Conservation (phyloP, 1,139 yeast genomes). For the Magnusiomyces suaveolens region DNA sequence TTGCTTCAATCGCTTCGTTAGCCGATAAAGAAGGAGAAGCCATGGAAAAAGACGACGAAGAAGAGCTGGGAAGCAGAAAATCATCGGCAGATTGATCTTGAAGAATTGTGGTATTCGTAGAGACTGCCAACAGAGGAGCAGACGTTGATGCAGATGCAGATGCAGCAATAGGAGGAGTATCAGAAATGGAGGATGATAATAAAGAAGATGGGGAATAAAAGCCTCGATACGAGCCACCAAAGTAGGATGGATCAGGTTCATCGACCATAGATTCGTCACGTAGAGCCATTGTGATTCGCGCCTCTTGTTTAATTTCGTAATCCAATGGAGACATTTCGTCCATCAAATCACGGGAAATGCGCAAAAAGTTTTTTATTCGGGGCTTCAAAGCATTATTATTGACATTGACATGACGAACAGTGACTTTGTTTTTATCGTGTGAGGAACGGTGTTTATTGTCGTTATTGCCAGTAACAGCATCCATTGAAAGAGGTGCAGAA, state of each 20-base stretch:
- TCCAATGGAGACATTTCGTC: conserved; percentile 30
- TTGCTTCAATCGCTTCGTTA: no score
- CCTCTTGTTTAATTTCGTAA: conserved; percentile 29
- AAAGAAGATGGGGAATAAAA: background rate
- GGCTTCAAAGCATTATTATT: conserved; percentile 25
- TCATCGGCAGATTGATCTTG: background rate
- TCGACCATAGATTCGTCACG: conserved; percentile 19
- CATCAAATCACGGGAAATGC: conserved; percentile 28
- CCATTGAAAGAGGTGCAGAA: background rate
- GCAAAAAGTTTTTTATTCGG: conserved; percentile 26
- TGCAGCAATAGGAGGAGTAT: background rate
- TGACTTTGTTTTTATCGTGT: conserved; percentile 4
- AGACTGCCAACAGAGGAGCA: no score
- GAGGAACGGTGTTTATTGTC: background rate
- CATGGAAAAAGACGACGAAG: no score
- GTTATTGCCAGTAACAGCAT: no score
- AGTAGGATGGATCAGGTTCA: conserved; percentile 6
- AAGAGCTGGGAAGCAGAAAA: no score
- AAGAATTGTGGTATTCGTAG: no score
- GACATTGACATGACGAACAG: conserved; percentile 17
- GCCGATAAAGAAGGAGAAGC: no score
- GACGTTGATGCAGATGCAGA: no score
- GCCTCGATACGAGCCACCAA: background rate
- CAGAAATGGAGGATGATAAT: background rate
- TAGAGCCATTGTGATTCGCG: conserved; percentile 28